These are phyloP conservation scores for Chamaenerion angustifolium DNA, from an alignment of 345 rosid genomes.

Conservation along the genomic window DNA sequence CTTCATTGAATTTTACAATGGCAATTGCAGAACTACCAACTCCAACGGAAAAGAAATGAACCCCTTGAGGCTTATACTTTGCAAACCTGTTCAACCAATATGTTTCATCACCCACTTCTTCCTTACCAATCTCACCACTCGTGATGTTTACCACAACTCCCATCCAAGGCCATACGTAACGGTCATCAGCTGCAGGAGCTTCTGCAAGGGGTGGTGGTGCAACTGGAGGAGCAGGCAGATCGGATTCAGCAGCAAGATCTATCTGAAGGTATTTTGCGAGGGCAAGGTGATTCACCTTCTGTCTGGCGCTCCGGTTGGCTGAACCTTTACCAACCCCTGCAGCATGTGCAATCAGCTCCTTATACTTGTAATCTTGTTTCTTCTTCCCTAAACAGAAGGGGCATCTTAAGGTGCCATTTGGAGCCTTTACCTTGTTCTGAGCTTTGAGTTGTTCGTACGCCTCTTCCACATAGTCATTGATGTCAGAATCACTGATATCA, in stretches of 20 bases:
- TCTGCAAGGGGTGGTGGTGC: constrained; percentile 12
- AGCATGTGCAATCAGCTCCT: constrained; percentile 77
- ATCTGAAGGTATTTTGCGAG: constrained; percentile 48
- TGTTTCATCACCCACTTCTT: constrained; percentile 14
- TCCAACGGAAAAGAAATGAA: constrained; percentile 34
- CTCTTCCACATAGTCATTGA: constrained; percentile 33
- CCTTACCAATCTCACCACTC: constrained; percentile 12
- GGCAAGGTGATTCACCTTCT: constrained; percentile 68
- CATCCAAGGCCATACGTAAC: constrained; percentile 81
- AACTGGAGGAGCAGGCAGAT: constrained; percentile 14
- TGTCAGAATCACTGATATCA: constrained; percentile 75
- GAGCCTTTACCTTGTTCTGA: constrained; percentile 46
- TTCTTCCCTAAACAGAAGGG: constrained; percentile 86
- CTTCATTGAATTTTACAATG: constrained; percentile 37
- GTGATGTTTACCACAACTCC: constrained; percentile 40
- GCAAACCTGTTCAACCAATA: constrained; percentile 53
- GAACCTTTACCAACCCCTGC: constrained; percentile 79
- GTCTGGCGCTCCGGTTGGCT: constrained; percentile 51
- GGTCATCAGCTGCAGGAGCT: constrained; percentile 21
- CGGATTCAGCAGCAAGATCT: constrained; percentile 46
- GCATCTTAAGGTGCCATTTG: constrained; percentile 51
- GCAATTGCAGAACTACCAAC: constrained; percentile 25
- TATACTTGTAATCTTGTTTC: constrained; percentile 65
- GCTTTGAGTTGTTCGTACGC: constrained; percentile 39
- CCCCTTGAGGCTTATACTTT: constrained; percentile 40